Base-by-base conservation (phyloP, 2,329 filamentous ascomycete genomes). In the Neofusicoccum sp. region DNA sequence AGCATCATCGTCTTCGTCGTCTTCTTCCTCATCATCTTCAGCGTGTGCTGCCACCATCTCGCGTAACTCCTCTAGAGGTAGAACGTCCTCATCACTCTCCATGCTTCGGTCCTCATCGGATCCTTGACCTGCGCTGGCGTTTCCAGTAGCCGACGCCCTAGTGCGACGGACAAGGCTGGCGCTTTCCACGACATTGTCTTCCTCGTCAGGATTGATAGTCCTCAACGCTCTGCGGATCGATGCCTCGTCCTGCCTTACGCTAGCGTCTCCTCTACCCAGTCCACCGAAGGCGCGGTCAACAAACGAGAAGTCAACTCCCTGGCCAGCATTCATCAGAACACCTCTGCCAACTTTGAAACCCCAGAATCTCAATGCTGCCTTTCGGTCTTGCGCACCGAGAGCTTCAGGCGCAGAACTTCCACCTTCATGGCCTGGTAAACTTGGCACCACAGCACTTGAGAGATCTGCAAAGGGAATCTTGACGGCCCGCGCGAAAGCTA, bases 221-320 rank as follows among this genome's bases (percentile, higher is more conserved):
- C 80, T 76, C 63, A 82, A 79, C 8, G 65, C 67, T 44, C 69
- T 68, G 24, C 62, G 68, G 30, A 75, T 47, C 6, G 71, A 66
- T 47, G 73, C 72, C 64, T 83, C 82, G 61, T 77, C 73, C 0
- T 72, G 74, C 48, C 51, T 76, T 65, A 63, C 76, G 67, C 24
- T 70, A 9, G 66, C 71, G 41, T 81, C 66, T 1, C 74, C 71
- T 11, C 78, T 75, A 5, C 81, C 80, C n/a, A 82, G 70, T 0
- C 86, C 86, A 33, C 86, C 85, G 71, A 87, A 88, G 3, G 84
- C 84, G 33, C 79, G 78, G 67, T 86, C 85, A 20, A 86, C 81
- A 63, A 81, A 81, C 14, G 77, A 75, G 70, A 83, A 87, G 43
- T 82, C 82, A 47, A 88, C 76, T 2, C 78, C 80, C 63, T 80